Evolutionary conservation across 2,329 filamentous ascomycete species (phyloP).

Genomic region (Cladosporium phlei): DNA sequence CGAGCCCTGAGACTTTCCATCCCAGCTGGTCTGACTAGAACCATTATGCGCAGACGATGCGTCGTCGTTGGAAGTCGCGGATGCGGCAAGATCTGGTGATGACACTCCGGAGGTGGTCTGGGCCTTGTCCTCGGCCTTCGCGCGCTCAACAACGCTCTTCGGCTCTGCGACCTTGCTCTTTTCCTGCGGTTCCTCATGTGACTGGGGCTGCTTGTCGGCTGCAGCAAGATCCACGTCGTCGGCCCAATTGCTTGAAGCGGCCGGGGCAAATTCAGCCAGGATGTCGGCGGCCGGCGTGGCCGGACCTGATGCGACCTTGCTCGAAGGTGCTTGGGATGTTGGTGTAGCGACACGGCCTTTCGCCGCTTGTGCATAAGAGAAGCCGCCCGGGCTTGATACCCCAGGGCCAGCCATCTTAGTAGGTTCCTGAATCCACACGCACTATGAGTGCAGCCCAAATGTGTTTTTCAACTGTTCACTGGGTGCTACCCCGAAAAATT

Average conservation of each 20-base stretch:
- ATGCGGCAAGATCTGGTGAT: slow-evolving; percentile 52
- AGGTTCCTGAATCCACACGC: background rate
- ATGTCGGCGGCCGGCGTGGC: slow-evolving; percentile 39
- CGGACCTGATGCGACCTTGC: slow-evolving; percentile 42
- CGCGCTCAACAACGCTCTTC: slow-evolving; percentile 28
- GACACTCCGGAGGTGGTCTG: slow-evolving; percentile 32
- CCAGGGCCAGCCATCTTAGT: slow-evolving; percentile 12
- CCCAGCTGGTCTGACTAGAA: slow-evolving; percentile 61
- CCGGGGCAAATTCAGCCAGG: slow-evolving; percentile 27
- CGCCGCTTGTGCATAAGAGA: slow-evolving; percentile 94
- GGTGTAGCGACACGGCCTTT: slow-evolving; percentile 63
- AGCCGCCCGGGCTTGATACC: slow-evolving; percentile 39
- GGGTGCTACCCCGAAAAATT: too few species aligned
- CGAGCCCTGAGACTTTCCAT: slow-evolving; percentile 59
- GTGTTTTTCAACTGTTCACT: background rate
- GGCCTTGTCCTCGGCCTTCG: slow-evolving; percentile 26
- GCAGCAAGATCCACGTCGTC: slow-evolving; percentile 44
- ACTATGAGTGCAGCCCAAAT: background rate
- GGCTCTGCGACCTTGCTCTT: slow-evolving; percentile 24
- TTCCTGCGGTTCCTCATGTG: slow-evolving; percentile 20
- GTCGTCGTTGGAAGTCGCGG: slow-evolving; percentile 57
- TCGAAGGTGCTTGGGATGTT: slow-evolving; percentile 40
- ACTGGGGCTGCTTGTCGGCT: slow-evolving; percentile 34
- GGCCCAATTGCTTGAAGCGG: slow-evolving; percentile 40
- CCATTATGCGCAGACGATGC: slow-evolving; percentile 57